Evolutionary conservation across 768 basidiomycete species (phyloP).

Genomic region (Suillus subluteus): DNA sequence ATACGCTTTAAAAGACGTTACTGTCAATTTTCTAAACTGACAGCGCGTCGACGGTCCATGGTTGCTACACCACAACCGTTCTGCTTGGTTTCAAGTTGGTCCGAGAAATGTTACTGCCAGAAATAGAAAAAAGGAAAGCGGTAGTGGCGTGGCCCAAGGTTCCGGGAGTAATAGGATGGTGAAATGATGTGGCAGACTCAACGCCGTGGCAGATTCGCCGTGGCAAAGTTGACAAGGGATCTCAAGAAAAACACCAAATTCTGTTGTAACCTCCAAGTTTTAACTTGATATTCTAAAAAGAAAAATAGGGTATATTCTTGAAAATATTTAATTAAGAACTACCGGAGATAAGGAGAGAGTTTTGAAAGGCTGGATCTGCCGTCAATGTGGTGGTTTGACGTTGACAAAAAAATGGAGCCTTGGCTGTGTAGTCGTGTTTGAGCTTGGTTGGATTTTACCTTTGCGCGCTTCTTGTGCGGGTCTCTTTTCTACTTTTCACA

Average conservation of each 20-base stretch:
- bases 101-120: slow-evolving; percentile 18
- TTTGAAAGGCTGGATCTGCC: background rate
- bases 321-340: background rate
- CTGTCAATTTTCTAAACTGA: background rate
- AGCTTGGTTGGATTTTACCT: slow-evolving; percentile 30
- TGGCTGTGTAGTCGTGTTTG: slow-evolving; percentile 39
- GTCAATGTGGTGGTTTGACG: slow-evolving; percentile 1
- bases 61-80: background rate
- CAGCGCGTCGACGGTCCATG: background rate
- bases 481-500: slow-evolving; percentile 30
- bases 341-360: background rate
- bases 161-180: slow-evolving; percentile 25
- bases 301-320: background rate
- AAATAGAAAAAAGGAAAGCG: slow-evolving; percentile 27
- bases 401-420: slow-evolving; percentile 7
- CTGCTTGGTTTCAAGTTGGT: background rate
- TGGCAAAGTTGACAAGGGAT: slow-evolving; percentile 6
- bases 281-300: background rate
- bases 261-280: background rate
- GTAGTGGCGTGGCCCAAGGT: slow-evolving; percentile 21
- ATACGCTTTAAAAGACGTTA: no score
- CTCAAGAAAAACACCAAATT: background rate
- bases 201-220: slow-evolving; percentile 25
- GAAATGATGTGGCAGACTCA: slow-evolving; percentile 27
- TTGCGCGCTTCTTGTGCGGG: slow-evolving; percentile 27